Conservation (phyloP, 2,329 filamentous ascomycete genomes). For the Xylariomycetidae sp. region DNA sequence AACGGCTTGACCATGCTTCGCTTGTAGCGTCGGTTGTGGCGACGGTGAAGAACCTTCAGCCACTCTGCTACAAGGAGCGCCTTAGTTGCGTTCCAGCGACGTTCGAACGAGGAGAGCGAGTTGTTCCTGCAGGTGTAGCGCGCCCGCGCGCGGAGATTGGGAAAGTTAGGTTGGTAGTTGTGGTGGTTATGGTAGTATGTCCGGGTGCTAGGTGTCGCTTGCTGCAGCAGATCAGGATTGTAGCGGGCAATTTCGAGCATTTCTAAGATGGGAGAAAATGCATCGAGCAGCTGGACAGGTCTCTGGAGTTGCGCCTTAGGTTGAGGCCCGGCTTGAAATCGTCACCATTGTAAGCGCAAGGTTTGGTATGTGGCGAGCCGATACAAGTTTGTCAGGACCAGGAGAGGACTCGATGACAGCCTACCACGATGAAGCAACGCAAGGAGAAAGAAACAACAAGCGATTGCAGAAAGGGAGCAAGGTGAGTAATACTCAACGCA, state of each 20-base stretch:
- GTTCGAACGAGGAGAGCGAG: conserved; percentile 9
- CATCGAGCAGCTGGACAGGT: conserved; percentile 9
- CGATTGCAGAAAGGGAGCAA: too few relatives aligned
- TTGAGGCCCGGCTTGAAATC: conserved; percentile 17
- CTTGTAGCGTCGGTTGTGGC: conserved; percentile 17
- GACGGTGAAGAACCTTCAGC: conserved; percentile 12
- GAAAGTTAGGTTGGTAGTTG: conserved; percentile 7
- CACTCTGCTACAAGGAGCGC: conserved; percentile 18
- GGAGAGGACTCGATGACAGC: too few relatives aligned
- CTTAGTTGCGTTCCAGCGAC: conserved; percentile 15
- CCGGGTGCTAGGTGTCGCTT: conserved; percentile 2
- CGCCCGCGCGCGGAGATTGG: too few relatives aligned
- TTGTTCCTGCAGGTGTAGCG: conserved; percentile 8
- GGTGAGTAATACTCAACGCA: too few relatives aligned
- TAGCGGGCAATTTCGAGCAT: conserved; percentile 21
- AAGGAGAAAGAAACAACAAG: too few relatives aligned
- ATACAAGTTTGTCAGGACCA: too few relatives aligned
- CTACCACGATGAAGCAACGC: too few relatives aligned
- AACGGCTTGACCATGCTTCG: conserved; percentile 23
- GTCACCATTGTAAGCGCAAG: conserved; percentile 16
- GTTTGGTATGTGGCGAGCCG: conserved; percentile 8
- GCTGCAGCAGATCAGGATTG: conserved; percentile 4
- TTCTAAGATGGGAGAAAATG: conserved; percentile 12
- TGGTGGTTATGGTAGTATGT: conserved; percentile 4
- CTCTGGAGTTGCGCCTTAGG: conserved; percentile 12